Conservation (phyloP, 2,329 filamentous ascomycete species). For the Colletotrichum brevisporum region DNA sequence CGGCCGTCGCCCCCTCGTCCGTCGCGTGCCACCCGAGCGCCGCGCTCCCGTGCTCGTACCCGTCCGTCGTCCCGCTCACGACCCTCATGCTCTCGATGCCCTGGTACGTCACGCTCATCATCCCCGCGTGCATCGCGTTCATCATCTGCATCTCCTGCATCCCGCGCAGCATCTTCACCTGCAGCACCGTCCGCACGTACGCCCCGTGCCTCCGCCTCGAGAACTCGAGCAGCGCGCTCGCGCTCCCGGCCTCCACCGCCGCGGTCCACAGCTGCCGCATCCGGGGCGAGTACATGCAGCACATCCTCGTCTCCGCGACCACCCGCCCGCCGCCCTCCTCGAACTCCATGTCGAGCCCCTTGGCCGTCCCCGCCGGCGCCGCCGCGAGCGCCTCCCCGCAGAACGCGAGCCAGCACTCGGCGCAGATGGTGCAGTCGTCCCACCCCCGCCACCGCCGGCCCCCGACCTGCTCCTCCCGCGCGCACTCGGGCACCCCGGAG, state of each 20-base stretch:
- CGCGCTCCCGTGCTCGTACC: slow-evolving; percentile 51
- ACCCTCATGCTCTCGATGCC: slow-evolving; percentile 48
- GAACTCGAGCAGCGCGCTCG: slow-evolving; percentile 12
- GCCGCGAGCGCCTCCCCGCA: slow-evolving; percentile 27
- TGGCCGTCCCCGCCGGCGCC: background rate
- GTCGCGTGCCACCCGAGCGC: slow-evolving; percentile 54
- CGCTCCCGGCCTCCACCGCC: slow-evolving; percentile 27
- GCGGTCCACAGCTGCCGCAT: slow-evolving; percentile 38
- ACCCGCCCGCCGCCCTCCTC: background rate
- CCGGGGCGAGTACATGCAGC: slow-evolving; percentile 39
- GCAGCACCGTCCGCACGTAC: slow-evolving; percentile 36
- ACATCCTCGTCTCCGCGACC: slow-evolving; percentile 29
- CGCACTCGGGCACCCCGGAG: slow-evolving; percentile 34
- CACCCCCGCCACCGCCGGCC: slow-evolving; percentile 40
- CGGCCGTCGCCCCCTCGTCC: slow-evolving; percentile 48
- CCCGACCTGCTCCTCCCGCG: slow-evolving; percentile 1
- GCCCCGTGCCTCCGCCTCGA: slow-evolving; percentile 20
- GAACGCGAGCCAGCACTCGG: slow-evolving; percentile 38
- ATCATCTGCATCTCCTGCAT: slow-evolving; percentile 40
- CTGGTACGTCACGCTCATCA: slow-evolving; percentile 51
- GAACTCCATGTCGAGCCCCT: background rate
- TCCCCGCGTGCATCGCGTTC: slow-evolving; percentile 47
- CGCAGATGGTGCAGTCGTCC: slow-evolving; percentile 39
- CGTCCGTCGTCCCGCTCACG: slow-evolving; percentile 47
- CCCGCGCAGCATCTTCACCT: slow-evolving; percentile 21